Percentiles rank a stretch among this genome's conserved stretches.
phyloP scores from a whole-genome alignment of 2,329 filamentous ascomycete species.

The Monosporascus sp. region DNA sequence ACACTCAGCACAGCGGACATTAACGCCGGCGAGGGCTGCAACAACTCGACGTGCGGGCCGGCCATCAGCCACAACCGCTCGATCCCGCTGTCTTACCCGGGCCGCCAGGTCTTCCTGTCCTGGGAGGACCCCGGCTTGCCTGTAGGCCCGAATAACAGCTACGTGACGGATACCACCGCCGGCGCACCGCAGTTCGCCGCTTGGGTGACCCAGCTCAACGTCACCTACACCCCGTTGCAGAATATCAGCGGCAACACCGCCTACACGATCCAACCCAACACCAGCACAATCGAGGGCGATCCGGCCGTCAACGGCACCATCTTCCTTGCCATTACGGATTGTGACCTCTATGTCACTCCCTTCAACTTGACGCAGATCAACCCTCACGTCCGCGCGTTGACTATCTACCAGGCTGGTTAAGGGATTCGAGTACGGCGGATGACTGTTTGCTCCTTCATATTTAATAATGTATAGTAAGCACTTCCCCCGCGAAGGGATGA shows the following conservation, averaged over 20 bases:
- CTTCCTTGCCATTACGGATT: conserved; percentile 71
- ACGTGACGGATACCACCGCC: conserved; percentile 60
- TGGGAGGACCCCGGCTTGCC: conserved; percentile 67
- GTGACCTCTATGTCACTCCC: conserved; percentile 62
- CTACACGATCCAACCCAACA: conserved; percentile 67
- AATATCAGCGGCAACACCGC: conserved; percentile 50
- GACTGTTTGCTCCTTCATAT: neutral
- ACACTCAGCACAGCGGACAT: conserved; percentile 46
- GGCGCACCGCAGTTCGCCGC: conserved; percentile 59
- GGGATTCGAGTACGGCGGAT: neutral
- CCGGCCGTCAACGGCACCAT: conserved; percentile 72
- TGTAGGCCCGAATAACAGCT: conserved; percentile 78
- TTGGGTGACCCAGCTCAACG: conserved; percentile 73
- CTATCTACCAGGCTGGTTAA: conserved; percentile 74
- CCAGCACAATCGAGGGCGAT: conserved; percentile 61
- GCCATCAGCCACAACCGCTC: conserved; percentile 64
- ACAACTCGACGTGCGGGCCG: conserved; percentile 57
- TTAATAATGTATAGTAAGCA: neutral
- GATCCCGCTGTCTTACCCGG: conserved; percentile 67
- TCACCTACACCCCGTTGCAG: conserved; percentile 62
- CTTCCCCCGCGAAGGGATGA: neutral
- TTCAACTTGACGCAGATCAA: conserved; percentile 73
- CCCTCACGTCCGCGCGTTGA: conserved; percentile 68
- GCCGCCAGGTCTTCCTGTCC: conserved; percentile 61
- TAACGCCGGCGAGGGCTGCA: conserved; percentile 43